Evolutionary conservation across 306 rosid genomes (phyloP).

Genomic region (Dalbergia cochinchinensis): DNA sequence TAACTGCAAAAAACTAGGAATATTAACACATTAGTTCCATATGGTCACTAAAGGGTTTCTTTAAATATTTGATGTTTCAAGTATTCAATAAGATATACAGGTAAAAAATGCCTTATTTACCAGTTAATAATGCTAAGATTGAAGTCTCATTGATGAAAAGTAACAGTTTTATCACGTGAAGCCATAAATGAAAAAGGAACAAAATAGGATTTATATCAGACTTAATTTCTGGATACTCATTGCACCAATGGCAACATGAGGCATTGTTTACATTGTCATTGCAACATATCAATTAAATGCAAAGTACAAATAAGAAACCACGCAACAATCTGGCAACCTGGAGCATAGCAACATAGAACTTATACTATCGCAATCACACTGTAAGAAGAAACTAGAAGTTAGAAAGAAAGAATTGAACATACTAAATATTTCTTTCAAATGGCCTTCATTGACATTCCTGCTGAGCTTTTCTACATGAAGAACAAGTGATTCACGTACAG

Average conservation of each 20-base stretch:
- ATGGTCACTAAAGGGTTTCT: neutral
- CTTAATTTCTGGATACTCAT: conserved; percentile 17
- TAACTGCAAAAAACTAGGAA: neutral
- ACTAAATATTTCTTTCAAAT: conserved; percentile 92
- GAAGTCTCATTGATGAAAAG: neutral
- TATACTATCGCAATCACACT: neutral
- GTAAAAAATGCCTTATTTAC: neutral
- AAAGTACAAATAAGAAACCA: conserved; percentile 12
- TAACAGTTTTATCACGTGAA: neutral
- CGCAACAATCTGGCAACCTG: neutral
- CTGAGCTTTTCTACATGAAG: conserved; percentile 89
- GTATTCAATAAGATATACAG: conserved; percentile 13
- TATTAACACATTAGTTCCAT: neutral
- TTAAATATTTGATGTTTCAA: neutral
- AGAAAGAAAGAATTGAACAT: conserved; percentile 48
- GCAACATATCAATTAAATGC: neutral
- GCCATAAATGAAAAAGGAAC: neutral
- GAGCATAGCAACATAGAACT: conserved; percentile 13
- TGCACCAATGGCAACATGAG: neutral
- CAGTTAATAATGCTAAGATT: conserved; percentile 3
- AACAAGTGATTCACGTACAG: conserved; percentile 83
- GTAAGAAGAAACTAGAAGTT: conserved; percentile 29
- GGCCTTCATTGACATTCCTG: conserved; percentile 97
- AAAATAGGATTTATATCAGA: neutral
- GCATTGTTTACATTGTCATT: conserved; percentile 8